Evolutionary conservation across 306 rosid species (phyloP).

Genomic region (Glycine soja): DNA sequence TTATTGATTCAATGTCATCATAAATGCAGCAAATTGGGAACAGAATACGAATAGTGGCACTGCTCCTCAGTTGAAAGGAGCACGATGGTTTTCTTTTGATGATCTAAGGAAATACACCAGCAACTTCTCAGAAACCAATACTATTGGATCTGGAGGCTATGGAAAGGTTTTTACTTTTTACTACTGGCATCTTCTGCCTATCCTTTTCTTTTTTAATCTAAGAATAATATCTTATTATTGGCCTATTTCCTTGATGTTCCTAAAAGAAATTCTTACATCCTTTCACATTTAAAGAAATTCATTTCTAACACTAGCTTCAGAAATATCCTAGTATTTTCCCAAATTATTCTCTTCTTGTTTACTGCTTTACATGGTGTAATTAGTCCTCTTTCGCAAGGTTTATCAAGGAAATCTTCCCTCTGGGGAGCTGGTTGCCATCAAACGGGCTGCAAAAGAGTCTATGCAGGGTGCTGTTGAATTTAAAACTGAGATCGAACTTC

Average conservation of each 20-base stretch:
- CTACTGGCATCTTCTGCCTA: conserved; percentile 20
- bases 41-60: conserved; percentile 54
- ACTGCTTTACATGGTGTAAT: conserved; percentile 35
- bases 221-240: background rate
- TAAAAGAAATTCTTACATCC: background rate
- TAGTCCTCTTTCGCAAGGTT: conserved; percentile 55
- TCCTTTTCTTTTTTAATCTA: background rate
- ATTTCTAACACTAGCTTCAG: conserved; percentile 20
- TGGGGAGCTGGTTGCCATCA: conserved; percentile 77
- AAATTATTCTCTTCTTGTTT: conserved; percentile 24
- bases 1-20: conserved; percentile 37
- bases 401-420: conserved; percentile 65
- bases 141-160: conserved; percentile 76
- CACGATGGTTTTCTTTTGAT: conserved; percentile 73
- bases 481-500: conserved; percentile 87
- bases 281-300: conserved; percentile 27
- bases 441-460: conserved; percentile 72
- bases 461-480: conserved; percentile 78
- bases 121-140: conserved; percentile 57
- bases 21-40: conserved; percentile 63
- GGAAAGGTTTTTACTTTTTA: conserved; percentile 66
- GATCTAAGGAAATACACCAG: conserved; percentile 70
- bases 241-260: conserved; percentile 9
- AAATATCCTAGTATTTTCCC: conserved; percentile 22
- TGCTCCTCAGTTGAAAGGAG: conserved; percentile 73